Base-by-base conservation (phyloP, 108 stramenopile genomes). In the Bacterosira constricta region DNA sequence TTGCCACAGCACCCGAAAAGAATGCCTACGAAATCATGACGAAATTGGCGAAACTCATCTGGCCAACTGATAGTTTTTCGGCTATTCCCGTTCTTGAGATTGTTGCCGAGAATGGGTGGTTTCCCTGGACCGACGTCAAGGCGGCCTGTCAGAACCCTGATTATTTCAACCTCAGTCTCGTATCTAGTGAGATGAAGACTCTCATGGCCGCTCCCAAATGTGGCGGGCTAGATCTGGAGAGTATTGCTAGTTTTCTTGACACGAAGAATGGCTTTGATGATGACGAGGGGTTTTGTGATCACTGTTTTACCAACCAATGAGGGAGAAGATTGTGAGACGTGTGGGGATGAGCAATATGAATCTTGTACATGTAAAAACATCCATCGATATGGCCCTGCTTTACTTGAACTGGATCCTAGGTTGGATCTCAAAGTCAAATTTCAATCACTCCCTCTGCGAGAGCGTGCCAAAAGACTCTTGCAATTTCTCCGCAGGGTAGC, bases 91-190 rank as follows among this genome's bases (percentile, higher is more conserved):
- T 69, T 27, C 18, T 69, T 20, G 55, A 31, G 38, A 32, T 37
- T 5, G 10, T 69, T 4, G 67, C 67, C 54, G 54, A 57, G 11
- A 69, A 69, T 30, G 67, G 67, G 3, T 69, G 67, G 67, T 44
- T 69, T 15, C 34, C 21, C 10, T 69, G 67, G 67, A 3, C 4
- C 17, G 41, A 47, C 17, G n/a, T 6, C 60, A 29, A 61, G 34
- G 37, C 15, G 3, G 25, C 15, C 17, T 3, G 37, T 31, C 60
- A 61, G 37, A 51, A 51, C 50, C 45, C 64, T 13, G 38, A 35
- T 23, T 41, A 37, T 31, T 69, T 55, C 4, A 69, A 69, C 32
- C 67, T 69, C 4, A 53, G 67, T 30, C 67, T 56, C 8, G 56
- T 57, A 32, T 47, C 37, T 36, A 10, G 37, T 57, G 39, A 26